phyloP scores from a whole-genome alignment of 2,329 filamentous ascomycete genomes.

The Ophiosphaerella narmari region DNA sequence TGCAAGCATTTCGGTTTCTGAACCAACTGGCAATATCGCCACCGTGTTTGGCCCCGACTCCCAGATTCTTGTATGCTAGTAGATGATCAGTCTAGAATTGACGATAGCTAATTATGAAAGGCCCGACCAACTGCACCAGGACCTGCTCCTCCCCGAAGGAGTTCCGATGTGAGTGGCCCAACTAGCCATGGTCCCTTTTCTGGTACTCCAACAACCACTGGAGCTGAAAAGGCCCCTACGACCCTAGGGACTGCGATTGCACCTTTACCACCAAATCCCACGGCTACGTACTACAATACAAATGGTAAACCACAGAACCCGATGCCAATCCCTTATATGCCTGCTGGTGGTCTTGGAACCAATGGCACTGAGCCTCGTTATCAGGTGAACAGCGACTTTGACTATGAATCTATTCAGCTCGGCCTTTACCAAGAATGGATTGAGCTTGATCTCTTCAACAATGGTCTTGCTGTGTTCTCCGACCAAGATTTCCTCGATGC shows the following conservation, averaged over 20 bases:
- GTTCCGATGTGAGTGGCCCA: conserved; percentile 58
- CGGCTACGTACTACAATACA: conserved; percentile 71
- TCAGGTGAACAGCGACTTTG: conserved; percentile 78
- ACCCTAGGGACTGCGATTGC: conserved; percentile 64
- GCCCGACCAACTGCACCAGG: conserved; percentile 29
- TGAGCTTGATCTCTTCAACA: conserved; percentile 81
- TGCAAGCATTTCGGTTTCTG: conserved; percentile 48
- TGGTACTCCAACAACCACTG: conserved; percentile 70
- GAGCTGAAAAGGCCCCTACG: conserved; percentile 63
- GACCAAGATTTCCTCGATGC: conserved; percentile 70
- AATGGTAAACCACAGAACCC: conserved; percentile 70
- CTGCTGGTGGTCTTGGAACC: conserved; percentile 72
- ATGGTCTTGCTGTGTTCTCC: conserved; percentile 71
- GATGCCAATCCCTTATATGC: conserved; percentile 73
- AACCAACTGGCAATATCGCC: conserved; percentile 42
- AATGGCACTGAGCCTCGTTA: conserved; percentile 79
- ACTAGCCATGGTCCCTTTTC: conserved; percentile 72
- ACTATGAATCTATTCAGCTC: conserved; percentile 76
- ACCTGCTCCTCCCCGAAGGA: conserved; percentile 52
- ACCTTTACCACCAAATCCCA: conserved; percentile 61
- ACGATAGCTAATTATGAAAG: conserved; percentile 4
- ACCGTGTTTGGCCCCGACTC: conserved; percentile 52
- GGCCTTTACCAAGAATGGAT: conserved; percentile 84
- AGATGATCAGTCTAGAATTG: conserved; percentile 7
- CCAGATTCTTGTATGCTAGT: conserved; percentile 45